Conservation (phyloP, 345 rosid species). For the Capsella bursapastoris region DNA sequence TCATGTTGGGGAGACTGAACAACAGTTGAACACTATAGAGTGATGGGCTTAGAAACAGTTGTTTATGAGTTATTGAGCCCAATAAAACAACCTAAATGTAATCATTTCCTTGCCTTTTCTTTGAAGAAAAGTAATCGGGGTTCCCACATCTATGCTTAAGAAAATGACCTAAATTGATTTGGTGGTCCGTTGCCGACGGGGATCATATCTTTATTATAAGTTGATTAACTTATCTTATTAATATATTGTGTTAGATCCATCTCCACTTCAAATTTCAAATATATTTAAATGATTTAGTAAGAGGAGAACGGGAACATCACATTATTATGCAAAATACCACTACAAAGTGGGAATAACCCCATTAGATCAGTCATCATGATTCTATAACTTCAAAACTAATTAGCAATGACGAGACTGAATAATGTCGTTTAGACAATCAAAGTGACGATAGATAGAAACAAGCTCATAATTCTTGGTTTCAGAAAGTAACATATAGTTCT, state of each 20-base stretch:
- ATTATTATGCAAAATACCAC: background rate
- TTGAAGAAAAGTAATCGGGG: constrained; percentile 10
- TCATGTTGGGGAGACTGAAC: background rate
- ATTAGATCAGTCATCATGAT: background rate
- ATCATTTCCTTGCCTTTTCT: constrained; percentile 9
- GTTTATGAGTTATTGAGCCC: constrained; percentile 25
- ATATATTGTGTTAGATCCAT: background rate
- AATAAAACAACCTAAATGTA: background rate
- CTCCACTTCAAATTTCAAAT: background rate
- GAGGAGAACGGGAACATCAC: background rate
- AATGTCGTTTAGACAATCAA: background rate
- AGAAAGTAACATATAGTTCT: background rate
- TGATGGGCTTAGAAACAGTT: constrained; percentile 25
- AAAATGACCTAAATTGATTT: constrained; percentile 19
- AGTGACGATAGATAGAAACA: background rate
- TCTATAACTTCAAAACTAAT: background rate
- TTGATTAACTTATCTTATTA: background rate
- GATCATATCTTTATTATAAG: too few species aligned
- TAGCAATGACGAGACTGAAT: background rate
- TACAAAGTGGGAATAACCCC: background rate
- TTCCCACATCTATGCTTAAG: background rate
- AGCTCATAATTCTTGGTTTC: background rate
- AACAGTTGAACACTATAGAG: background rate
- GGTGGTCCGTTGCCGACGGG: constrained; percentile 8
- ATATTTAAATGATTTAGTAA: background rate